Conservation (phyloP, 2,329 filamentous ascomycete species). For the Tolypocladium inflatum region DNA sequence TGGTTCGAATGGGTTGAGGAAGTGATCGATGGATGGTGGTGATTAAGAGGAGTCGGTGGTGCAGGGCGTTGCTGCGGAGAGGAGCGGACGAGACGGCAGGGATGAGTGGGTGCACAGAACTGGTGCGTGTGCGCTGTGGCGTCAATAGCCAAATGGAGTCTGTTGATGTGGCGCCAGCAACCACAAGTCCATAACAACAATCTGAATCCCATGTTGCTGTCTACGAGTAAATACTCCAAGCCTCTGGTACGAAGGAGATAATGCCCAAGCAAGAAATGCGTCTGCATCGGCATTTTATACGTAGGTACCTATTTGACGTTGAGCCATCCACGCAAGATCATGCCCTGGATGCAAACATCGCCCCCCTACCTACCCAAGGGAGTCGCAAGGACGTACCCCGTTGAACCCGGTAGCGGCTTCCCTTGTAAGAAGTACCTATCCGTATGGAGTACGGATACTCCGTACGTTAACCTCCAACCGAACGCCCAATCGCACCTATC, state of each 20-base stretch:
- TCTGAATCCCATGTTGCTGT: not conserved
- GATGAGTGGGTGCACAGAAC: not conserved
- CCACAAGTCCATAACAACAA: not conserved
- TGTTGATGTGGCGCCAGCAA: not conserved
- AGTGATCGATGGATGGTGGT: not conserved
- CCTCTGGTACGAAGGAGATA: not conserved
- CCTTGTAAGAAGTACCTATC: not conserved
- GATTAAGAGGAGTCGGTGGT: not conserved
- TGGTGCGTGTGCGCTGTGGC: not conserved
- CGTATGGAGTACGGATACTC: not conserved
- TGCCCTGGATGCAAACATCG: not conserved
- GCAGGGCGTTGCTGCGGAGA: constrained; percentile 6
- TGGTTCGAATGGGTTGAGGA: not conserved
- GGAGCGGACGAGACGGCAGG: not conserved
- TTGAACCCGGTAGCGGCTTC: not conserved
- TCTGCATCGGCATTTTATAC: too few species aligned
- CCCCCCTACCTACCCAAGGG: not conserved
- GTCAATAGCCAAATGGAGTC: not conserved
- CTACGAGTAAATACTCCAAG: too few species aligned
- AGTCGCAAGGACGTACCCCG: not conserved
- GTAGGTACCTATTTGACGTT: not conserved
- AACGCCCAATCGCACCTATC: not conserved
- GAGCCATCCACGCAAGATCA: not conserved
- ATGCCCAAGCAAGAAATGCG: not conserved
- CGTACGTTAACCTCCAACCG: not conserved